Conservation (phyloP, 2,329 filamentous ascomycete species). For the Pestalotiopsis sp. region DNA sequence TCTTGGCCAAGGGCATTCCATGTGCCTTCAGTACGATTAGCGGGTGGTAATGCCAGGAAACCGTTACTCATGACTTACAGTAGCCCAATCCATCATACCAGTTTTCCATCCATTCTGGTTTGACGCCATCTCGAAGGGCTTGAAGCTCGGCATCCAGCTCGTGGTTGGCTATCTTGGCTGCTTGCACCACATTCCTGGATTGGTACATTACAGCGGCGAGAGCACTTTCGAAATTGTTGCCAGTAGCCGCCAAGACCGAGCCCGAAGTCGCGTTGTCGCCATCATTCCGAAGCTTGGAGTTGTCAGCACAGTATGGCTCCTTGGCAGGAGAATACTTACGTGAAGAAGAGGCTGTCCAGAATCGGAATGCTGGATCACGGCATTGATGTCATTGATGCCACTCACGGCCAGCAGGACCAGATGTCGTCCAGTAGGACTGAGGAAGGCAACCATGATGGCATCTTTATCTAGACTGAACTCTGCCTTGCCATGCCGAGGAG, state of each 20-base stretch:
- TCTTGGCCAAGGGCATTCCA: constrained; percentile 91
- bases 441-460: constrained; percentile 75
- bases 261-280: constrained; percentile 53
- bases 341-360: constrained; percentile 68
- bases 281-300: constrained; percentile 64
- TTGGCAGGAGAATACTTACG: constrained; percentile 41
- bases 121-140: constrained; percentile 47
- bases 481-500: constrained; percentile 76
- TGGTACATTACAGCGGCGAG: constrained; percentile 85
- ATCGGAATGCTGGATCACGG: constrained; percentile 65
- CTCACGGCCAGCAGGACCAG: constrained; percentile 79
- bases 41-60: not conserved
- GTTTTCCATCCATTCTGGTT: constrained; percentile 71
- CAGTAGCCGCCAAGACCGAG: constrained; percentile 69
- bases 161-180: constrained; percentile 41
- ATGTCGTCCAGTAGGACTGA: constrained; percentile 69
- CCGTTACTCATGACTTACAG: constrained; percentile 53
- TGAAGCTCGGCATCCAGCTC: constrained; percentile 47
- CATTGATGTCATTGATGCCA: constrained; percentile 68
- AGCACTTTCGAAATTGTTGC: constrained; percentile 71
- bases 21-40: constrained; percentile 53
- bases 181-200: constrained; percentile 65
- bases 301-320: constrained; percentile 13
- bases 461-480: constrained; percentile 73
- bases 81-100: constrained; percentile 95